Percentiles rank a stretch among this genome's conserved stretches.
These are phyloP conservation scores for Physcia stellaris DNA, from an alignment of 495 filamentous ascomycete species.

Conservation along the genomic window DNA sequence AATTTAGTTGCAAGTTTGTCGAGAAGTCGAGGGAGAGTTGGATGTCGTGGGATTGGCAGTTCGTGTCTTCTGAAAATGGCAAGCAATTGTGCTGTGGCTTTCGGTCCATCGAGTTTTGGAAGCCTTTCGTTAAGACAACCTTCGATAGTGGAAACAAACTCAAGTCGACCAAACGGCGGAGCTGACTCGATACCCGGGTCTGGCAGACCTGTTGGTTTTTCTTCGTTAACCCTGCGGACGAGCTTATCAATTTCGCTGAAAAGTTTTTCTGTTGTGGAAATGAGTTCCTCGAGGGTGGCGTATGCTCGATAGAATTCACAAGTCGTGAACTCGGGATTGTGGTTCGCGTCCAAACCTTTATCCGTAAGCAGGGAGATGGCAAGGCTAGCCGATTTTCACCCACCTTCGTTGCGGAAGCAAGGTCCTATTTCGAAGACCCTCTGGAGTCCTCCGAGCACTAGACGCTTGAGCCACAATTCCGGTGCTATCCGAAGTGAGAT, in stretches of 20 bases:
- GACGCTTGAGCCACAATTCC: conserved; percentile 86
- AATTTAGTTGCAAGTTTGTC: conserved; percentile 66
- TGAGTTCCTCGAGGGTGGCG: conserved; percentile 62
- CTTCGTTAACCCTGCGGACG: conserved; percentile 34
- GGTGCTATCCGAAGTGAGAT: conserved; percentile 77
- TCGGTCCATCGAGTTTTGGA: conserved; percentile 46
- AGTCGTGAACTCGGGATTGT: conserved; percentile 93
- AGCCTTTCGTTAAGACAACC: conserved; percentile 44
- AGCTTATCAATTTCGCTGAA: conserved; percentile 43
- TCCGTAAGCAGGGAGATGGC: conserved; percentile 5
- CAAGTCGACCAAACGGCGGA: conserved; percentile 48
- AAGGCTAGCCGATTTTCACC: not conserved
- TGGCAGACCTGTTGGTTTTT: conserved; percentile 32
- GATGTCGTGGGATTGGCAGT: conserved; percentile 34
- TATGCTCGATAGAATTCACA: conserved; percentile 94
- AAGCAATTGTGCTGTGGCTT: conserved; percentile 42
- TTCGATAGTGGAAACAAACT: conserved; percentile 76
- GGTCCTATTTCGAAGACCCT: conserved; percentile 86
- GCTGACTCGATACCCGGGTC: conserved; percentile 43
- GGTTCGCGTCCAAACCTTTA: conserved; percentile 65
- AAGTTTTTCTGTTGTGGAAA: conserved; percentile 56
- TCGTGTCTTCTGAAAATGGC: conserved; percentile 41
- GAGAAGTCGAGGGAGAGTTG: conserved; percentile 66
- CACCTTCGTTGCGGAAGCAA: conserved; percentile 87
- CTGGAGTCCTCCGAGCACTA: conserved; percentile 84